phyloP scores from a whole-genome alignment of 1,139 yeast species.

The Diutina sp. region DNA sequence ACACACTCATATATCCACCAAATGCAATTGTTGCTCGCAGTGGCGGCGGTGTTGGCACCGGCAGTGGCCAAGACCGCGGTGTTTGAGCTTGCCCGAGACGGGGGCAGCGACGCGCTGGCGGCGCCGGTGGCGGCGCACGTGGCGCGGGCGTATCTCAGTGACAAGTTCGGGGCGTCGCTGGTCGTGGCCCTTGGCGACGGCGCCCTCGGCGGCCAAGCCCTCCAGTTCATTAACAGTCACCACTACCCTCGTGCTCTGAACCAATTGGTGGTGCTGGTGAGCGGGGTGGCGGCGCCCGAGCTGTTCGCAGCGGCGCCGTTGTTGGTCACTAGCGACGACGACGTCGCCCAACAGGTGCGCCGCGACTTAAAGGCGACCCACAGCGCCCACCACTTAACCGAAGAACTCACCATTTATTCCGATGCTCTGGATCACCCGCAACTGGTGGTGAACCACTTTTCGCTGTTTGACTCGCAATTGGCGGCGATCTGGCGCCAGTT shows the following conservation, averaged over 20 bases:
- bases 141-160: not conserved
- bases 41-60: not conserved
- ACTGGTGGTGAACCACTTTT: not conserved
- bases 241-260: not conserved
- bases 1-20: not conserved
- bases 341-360: not conserved
- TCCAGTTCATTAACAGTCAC: not conserved
- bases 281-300: not conserved
- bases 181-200: not conserved
- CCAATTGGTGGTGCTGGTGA: not conserved
- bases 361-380: not conserved
- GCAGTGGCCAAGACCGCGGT: constrained; percentile 1
- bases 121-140: not conserved
- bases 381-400: not conserved
- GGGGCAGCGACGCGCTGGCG: not conserved
- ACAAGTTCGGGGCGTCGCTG: not conserved
- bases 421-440: not conserved
- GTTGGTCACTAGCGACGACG: not conserved
- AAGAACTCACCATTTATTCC: not conserved
- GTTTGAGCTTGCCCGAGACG: not conserved
- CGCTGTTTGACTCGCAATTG: not conserved
- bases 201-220: not conserved
- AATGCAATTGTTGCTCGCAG: not conserved
- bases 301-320: not conserved
- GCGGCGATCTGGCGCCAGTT: not conserved